Evolutionary conservation across 2,329 filamentous ascomycete species (phyloP).

Genomic region (Apiospora phragmitis): DNA sequence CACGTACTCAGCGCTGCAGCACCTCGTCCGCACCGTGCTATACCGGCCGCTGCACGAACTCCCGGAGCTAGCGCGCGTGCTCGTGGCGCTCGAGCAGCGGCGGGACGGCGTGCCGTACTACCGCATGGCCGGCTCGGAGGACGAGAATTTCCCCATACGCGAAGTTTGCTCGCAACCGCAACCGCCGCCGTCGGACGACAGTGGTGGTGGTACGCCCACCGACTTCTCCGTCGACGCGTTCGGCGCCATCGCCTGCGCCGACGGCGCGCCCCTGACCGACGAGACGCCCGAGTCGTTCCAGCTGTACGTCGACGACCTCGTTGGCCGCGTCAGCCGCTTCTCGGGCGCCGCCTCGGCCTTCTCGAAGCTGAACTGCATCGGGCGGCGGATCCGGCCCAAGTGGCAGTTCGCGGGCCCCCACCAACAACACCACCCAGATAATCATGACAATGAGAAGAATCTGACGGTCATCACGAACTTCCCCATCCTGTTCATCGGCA

Average conservation of each 20-base stretch:
- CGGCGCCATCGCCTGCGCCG: constrained; percentile 47
- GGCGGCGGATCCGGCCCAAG: constrained; percentile 31
- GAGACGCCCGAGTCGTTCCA: constrained; percentile 35
- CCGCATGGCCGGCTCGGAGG: constrained; percentile 20
- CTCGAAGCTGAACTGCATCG: constrained; percentile 35
- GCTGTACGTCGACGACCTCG: constrained; percentile 33
- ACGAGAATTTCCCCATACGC: constrained; percentile 10
- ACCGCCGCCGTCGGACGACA: constrained; percentile 29
- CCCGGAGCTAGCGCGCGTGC: constrained; percentile 40
- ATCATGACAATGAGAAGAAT: background rate
- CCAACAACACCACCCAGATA: background rate
- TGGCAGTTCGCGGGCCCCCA: constrained; percentile 24
- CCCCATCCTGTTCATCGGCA: constrained; percentile 51
- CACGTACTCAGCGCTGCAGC: constrained; percentile 49
- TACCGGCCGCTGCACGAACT: constrained; percentile 47
- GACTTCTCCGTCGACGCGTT: constrained; percentile 38
- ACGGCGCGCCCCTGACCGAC: constrained; percentile 33
- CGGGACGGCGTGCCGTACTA: constrained; percentile 48
- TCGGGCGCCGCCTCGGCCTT: constrained; percentile 45
- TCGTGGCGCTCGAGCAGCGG: constrained; percentile 44
- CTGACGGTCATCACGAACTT: constrained; percentile 35
- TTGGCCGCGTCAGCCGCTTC: constrained; percentile 36
- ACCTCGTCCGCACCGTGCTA: constrained; percentile 41
- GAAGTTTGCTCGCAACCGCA: constrained; percentile 31
- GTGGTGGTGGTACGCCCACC: background rate